Conservation (phyloP, 2,329 filamentous ascomycete genomes). For the Myriangium duriaei region DNA sequence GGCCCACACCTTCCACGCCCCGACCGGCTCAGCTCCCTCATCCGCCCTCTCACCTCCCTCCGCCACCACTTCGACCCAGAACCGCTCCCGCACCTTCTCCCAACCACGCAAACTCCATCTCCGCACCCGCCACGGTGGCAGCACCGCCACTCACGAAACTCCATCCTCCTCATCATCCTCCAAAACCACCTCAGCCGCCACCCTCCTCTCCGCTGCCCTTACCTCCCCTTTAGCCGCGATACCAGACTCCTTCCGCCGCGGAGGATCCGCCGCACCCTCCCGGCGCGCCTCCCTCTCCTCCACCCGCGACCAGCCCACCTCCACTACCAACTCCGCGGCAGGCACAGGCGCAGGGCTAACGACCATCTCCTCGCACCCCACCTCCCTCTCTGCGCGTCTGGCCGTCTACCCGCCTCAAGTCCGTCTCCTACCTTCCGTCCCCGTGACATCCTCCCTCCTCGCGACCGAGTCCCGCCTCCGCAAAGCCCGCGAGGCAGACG, state of each 20-base stretch:
- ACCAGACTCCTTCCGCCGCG: neutral
- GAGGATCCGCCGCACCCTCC: neutral
- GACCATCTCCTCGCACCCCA: neutral
- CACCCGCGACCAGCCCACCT: neutral
- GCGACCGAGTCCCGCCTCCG: neutral
- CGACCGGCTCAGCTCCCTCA: neutral
- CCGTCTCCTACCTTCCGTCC: conserved; percentile 1
- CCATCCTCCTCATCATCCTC: neutral
- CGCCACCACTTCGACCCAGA: neutral
- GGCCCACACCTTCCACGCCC: conserved; percentile 6
- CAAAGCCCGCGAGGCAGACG: conserved; percentile 22
- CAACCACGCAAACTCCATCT: conserved; percentile 2
- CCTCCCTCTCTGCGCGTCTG: neutral
- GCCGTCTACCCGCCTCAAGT: neutral
- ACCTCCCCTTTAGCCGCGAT: neutral
- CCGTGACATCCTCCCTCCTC: neutral
- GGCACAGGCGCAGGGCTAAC: neutral
- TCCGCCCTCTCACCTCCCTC: neutral
- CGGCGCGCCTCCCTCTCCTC: neutral
- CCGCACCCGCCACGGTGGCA: neutral
- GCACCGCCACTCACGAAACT: neutral
- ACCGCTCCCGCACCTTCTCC: conserved; percentile 1
- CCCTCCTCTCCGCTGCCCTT: neutral
- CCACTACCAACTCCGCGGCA: neutral
- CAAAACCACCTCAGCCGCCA: neutral